Conservation (phyloP, 441 rosid genomes). For the Daphne laureola region DNA sequence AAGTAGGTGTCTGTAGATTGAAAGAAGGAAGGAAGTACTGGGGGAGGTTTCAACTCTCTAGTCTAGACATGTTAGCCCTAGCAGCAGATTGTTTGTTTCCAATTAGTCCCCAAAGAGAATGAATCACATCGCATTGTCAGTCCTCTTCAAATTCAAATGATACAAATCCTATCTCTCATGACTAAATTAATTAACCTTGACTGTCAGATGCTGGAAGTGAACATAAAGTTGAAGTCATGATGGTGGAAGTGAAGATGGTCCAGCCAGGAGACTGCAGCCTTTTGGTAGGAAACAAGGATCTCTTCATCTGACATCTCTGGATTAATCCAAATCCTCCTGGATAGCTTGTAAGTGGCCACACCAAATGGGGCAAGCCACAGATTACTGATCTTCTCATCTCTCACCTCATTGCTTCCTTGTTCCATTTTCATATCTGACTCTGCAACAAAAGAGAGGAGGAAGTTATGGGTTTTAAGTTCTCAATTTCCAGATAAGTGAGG, state of each 20-base stretch:
- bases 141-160: too few relatives aligned
- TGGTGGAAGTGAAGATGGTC: constrained; percentile 23
- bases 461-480: too few relatives aligned
- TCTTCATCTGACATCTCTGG: constrained; percentile 18
- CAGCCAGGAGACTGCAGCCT: constrained; percentile 26
- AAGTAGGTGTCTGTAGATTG: neutral
- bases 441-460: too few relatives aligned
- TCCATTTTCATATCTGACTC: neutral
- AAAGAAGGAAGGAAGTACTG: neutral
- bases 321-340: constrained; percentile 25
- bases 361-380: constrained; percentile 28
- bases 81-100: neutral
- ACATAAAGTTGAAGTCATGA: constrained; percentile 28
- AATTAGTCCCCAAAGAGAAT: too few relatives aligned
- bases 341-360: constrained; percentile 26
- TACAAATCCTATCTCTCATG: too few relatives aligned
- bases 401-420: neutral
- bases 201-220: too few relatives aligned
- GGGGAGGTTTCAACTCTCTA: neutral
- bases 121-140: too few relatives aligned
- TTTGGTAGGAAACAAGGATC: constrained; percentile 4
- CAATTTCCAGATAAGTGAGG: neutral
- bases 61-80: neutral
- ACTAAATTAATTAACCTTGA: too few relatives aligned
- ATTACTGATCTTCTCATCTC: constrained; percentile 3